These are phyloP conservation scores for Thelephora aurantiotincta DNA, from an alignment of 768 basidiomycete species.

Conservation along the genomic window DNA sequence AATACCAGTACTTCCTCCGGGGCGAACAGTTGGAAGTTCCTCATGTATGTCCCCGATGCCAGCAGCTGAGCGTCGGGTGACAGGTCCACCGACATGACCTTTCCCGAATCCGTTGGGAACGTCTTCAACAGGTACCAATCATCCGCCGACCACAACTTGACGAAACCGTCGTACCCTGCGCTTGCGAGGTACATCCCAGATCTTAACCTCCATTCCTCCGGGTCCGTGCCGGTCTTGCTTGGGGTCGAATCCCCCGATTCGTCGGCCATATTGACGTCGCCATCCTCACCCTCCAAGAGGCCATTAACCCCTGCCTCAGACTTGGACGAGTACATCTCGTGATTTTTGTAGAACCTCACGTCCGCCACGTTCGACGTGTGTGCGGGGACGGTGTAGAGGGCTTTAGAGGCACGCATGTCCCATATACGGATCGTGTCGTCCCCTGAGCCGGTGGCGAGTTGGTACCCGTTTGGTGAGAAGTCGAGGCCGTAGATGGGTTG, in stretches of 20 bases:
- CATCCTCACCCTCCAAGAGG: neutral
- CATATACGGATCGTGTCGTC: constrained; percentile 98
- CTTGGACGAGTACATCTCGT: constrained; percentile 28
- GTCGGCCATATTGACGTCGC: constrained; percentile 33
- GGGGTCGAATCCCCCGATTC: constrained; percentile 17
- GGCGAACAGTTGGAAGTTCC: constrained; percentile 88
- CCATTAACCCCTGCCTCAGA: constrained; percentile 13
- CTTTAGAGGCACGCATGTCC: constrained; percentile 89
- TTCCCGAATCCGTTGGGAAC: constrained; percentile 89
- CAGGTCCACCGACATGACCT: constrained; percentile 97
- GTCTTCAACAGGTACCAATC: constrained; percentile 91
- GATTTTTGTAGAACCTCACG: constrained; percentile 80
- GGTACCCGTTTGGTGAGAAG: constrained; percentile 95
- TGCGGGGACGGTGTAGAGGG: constrained; percentile 92
- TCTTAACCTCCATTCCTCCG: constrained; percentile 66
- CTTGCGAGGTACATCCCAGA: constrained; percentile 89
- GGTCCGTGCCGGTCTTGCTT: constrained; percentile 17
- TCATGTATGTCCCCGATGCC: constrained; percentile 83
- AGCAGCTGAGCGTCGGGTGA: constrained; percentile 71
- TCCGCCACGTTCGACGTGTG: constrained; percentile 94
- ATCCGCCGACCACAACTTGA: constrained; percentile 95
- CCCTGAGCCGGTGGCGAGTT: constrained; percentile 92
- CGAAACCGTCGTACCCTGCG: constrained; percentile 86
- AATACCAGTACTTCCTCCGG: constrained; percentile 44
- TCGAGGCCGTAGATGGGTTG: constrained; percentile 82